Conservation (phyloP, 73 alveolate genomes). For the Uronychia binucleata region DNA sequence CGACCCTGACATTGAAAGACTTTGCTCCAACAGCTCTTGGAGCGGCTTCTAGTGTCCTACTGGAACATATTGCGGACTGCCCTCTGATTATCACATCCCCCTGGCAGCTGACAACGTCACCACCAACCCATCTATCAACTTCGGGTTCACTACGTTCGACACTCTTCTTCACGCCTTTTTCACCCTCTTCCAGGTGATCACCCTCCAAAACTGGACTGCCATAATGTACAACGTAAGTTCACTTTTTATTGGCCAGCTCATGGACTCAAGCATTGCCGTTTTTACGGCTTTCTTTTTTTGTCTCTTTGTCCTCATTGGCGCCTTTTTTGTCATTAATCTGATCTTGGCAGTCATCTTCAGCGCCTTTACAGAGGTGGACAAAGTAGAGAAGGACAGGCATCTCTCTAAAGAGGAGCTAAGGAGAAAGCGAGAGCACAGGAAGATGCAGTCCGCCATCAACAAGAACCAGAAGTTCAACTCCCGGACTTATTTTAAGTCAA, state of each 20-base stretch:
- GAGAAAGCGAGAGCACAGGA: no score
- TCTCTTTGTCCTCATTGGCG: conserved; percentile 45
- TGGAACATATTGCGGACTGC: conserved; percentile 28
- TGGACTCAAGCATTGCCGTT: conserved; percentile 56
- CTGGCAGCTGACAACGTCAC: conserved; percentile 27
- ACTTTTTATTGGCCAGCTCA: neutral
- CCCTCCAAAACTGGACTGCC: conserved; percentile 40
- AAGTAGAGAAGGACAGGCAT: no score
- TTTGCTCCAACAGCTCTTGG: neutral
- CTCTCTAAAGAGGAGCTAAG: no score
- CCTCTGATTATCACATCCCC: conserved; percentile 3
- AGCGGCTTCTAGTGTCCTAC: conserved; percentile 12
- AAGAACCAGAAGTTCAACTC: no score
- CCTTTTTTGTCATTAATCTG: conserved; percentile 65
- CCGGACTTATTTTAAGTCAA: no score
- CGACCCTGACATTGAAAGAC: neutral
- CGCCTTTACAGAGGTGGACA: conserved; percentile 18
- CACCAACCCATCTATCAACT: conserved; percentile 27
- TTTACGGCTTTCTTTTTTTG: conserved; percentile 48
- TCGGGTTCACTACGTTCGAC: conserved; percentile 62
- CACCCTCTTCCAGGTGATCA: conserved; percentile 55
- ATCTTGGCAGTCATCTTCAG: conserved; percentile 68
- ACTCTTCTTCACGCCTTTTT: conserved; percentile 51
- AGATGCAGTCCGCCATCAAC: no score
- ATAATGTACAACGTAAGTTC: conserved; percentile 8